Evolutionary conservation across 148 eudicot genomes (phyloP).

Genomic region (Vaccinium macrocarpon): DNA sequence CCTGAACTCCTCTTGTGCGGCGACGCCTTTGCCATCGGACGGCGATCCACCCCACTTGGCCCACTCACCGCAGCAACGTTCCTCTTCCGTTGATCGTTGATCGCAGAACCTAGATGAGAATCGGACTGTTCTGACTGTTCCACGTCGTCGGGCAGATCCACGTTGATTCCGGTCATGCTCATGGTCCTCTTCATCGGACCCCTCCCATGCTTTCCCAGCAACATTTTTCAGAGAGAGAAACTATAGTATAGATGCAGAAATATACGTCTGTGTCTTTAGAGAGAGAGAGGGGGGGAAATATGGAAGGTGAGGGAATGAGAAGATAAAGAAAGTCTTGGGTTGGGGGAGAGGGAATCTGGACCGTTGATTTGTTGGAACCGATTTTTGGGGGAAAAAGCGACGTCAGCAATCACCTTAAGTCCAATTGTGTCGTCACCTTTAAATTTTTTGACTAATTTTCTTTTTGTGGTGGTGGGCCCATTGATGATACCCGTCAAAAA

Average conservation of each 20-base stretch:
- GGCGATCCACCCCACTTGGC: not conserved
- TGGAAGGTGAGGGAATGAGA: constrained; percentile 18
- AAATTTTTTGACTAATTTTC: not conserved
- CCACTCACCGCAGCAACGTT: not conserved
- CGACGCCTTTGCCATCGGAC: constrained; percentile 8
- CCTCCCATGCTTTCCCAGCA: constrained; percentile 30
- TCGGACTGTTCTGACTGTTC: not conserved
- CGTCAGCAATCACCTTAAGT: constrained; percentile 13
- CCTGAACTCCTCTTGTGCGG: constrained; percentile 9
- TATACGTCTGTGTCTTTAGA: not conserved
- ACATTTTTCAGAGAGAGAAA: not conserved
- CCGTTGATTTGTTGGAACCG: constrained; percentile 12
- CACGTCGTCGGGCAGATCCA: constrained; percentile 1
- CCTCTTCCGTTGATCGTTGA: not conserved
- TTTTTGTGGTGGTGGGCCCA: not conserved
- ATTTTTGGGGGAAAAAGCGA: not conserved
- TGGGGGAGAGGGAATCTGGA: constrained; percentile 7
- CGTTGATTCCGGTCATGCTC: constrained; percentile 28
- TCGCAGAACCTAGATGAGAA: not conserved
- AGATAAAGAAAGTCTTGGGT: constrained; percentile 9
- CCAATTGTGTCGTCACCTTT: not conserved
- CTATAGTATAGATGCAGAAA: too few species aligned
- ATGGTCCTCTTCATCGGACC: constrained; percentile 29
- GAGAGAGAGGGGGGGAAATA: constrained; percentile 11
- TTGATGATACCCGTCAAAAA: not conserved